Evolutionary conservation across 1,284 basidiomycete species (phyloP).

Genomic region (Cystobasidiaceae sp.): DNA sequence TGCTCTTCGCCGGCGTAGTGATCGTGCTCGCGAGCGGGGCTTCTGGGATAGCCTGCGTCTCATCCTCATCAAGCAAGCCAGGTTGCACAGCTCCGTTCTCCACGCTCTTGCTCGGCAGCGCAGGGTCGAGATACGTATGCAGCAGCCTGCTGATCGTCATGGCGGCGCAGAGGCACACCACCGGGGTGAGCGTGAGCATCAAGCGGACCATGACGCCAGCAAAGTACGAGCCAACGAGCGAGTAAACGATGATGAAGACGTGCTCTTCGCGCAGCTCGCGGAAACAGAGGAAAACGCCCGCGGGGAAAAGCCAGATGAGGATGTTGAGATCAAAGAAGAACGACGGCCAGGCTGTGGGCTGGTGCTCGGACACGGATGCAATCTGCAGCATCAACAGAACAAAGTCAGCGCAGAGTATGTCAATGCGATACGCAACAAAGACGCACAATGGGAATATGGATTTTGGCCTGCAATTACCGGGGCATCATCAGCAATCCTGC

Average conservation of each 20-base stretch:
- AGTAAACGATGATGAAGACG: slow-evolving; percentile 97
- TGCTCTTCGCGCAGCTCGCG: slow-evolving; percentile 91
- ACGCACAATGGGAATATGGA: slow-evolving; percentile 32
- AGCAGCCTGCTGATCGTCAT: slow-evolving; percentile 83
- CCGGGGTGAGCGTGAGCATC: slow-evolving; percentile 87
- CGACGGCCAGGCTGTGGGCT: slow-evolving; percentile 98
- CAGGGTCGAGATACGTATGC: slow-evolving; percentile 76
- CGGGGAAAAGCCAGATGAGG: slow-evolving; percentile 97
- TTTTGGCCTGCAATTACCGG: background rate
- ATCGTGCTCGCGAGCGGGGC: slow-evolving; percentile 40
- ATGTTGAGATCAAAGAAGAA: slow-evolving; percentile 99
- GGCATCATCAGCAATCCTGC: slow-evolving; percentile 27
- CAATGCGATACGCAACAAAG: slow-evolving; percentile 25
- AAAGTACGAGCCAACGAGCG: slow-evolving; percentile 93
- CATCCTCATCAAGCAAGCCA: slow-evolving; percentile 39
- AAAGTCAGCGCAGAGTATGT: background rate
- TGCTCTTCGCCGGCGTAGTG: slow-evolving; percentile 54
- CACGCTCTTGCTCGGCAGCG: slow-evolving; percentile 43
- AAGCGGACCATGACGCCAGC: slow-evolving; percentile 98
- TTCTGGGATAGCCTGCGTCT: slow-evolving; percentile 44
- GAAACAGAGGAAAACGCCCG: slow-evolving; percentile 92
- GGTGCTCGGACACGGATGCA: slow-evolving; percentile 99
- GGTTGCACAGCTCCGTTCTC: slow-evolving; percentile 34
- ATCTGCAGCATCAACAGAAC: slow-evolving; percentile 91
- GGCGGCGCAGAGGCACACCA: slow-evolving; percentile 85